Percentiles rank a stretch among this genome's conserved stretches.
Evolutionary conservation across 225 moss, liverwort and hornwort species (phyloP).

Genomic region (Antitrichia curtipendula): DNA sequence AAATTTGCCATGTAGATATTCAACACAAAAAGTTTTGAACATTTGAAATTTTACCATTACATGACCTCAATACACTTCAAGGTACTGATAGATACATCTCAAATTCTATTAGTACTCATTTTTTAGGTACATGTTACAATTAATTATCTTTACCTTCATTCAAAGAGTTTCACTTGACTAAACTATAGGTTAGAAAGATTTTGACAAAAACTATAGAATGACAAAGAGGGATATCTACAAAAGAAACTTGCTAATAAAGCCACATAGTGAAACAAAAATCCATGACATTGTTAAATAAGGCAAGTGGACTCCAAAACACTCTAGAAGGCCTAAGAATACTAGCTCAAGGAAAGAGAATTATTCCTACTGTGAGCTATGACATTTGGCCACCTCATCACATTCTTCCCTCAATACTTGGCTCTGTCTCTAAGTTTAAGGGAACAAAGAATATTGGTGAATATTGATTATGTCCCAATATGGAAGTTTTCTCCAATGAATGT

Average conservation of each 20-base stretch:
- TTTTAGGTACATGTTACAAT: not conserved
- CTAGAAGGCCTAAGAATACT: not conserved
- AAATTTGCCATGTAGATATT: not conserved
- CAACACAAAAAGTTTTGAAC: rapidly evolving
- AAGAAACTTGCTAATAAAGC: not conserved
- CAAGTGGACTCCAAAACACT: not conserved
- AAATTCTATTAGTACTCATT: not conserved
- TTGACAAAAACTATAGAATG: not conserved
- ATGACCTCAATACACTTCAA: not conserved
- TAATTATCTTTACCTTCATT: not conserved
- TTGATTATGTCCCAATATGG: too few species aligned
- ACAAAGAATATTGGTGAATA: too few species aligned
- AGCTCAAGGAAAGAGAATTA: not conserved
- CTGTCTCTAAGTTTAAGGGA: too few species aligned
- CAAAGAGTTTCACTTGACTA: rapidly evolving
- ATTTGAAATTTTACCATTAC: not conserved
- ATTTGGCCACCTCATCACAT: too few species aligned
- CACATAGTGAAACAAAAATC: not conserved
- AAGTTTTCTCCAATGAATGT: too few species aligned
- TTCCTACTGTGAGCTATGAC: too few species aligned
- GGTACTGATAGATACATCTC: not conserved
- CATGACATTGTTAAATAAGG: not conserved
- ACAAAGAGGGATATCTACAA: not conserved
- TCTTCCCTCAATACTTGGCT: too few species aligned
- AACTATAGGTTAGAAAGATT: not conserved